Conservation (phyloP, 1,139 yeast species). For the Yamadazyma spencermartinsiae region DNA sequence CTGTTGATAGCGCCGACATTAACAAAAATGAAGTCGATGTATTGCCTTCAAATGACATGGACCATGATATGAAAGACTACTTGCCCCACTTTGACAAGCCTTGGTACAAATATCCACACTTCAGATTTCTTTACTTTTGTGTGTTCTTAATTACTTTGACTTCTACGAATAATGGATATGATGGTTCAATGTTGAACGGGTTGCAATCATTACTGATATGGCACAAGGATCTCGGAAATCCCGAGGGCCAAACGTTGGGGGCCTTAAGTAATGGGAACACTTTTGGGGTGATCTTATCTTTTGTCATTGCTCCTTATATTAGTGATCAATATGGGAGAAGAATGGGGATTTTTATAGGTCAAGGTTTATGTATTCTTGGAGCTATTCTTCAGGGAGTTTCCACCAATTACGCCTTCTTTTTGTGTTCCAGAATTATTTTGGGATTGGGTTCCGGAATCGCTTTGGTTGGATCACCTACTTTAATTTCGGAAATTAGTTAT, state of each 20-base stretch:
- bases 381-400: constrained; percentile 44
- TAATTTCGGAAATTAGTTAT: constrained; percentile 43
- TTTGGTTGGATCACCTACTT: constrained; percentile 36
- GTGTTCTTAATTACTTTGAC: constrained; percentile 44
- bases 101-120: constrained; percentile 31
- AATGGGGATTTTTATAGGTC: constrained; percentile 27
- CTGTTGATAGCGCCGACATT: neutral
- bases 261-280: constrained; percentile 3
- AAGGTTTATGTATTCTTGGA: constrained; percentile 30
- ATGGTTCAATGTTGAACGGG: constrained; percentile 52
- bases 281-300: constrained; percentile 23
- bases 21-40: constrained; percentile 3
- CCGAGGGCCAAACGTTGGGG: constrained; percentile 44
- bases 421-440: constrained; percentile 37
- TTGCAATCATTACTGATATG: constrained; percentile 43
- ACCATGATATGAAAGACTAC: constrained; percentile 4
- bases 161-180: constrained; percentile 52
- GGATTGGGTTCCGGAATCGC: constrained; percentile 44
- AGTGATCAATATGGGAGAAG: constrained; percentile 34
- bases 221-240: constrained; percentile 36
- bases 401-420: constrained; percentile 38
- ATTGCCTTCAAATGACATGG: neutral
- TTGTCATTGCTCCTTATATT: constrained; percentile 18
- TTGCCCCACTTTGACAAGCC: constrained; percentile 13
- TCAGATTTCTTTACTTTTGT: constrained; percentile 33